Conservation (phyloP, 805 yeast species). For the Zygosaccharomyces kombuchaensis region DNA sequence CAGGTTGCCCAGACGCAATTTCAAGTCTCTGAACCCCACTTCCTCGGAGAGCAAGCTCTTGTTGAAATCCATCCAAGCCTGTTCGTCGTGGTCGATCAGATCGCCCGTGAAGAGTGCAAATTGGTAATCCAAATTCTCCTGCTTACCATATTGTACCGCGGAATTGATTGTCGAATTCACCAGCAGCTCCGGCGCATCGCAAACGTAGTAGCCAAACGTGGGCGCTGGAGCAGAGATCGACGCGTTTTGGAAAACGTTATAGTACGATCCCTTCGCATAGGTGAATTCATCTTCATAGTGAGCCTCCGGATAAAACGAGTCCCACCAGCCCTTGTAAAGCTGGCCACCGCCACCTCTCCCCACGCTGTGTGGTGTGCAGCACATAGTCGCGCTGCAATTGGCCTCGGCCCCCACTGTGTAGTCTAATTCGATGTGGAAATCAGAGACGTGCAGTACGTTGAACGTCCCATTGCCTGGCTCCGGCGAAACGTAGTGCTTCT, state of each 20-base stretch:
- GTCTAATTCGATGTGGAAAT: slow-evolving; percentile 58
- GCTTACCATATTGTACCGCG: slow-evolving; percentile 35
- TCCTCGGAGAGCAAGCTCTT: slow-evolving; percentile 53
- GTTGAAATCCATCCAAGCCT: slow-evolving; percentile 43
- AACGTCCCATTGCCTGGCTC: slow-evolving; percentile 44
- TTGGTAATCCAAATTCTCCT: slow-evolving; percentile 42
- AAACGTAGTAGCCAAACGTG: slow-evolving; percentile 55
- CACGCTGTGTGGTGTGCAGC: slow-evolving; percentile 53
- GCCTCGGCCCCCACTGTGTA: slow-evolving; percentile 53
- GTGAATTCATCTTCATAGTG: slow-evolving; percentile 28
- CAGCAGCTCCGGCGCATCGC: slow-evolving; percentile 63
- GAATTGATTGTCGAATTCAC: slow-evolving; percentile 54
- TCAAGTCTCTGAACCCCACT: slow-evolving; percentile 48
- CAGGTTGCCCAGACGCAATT: slow-evolving; percentile 43
- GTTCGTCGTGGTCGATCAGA: slow-evolving; percentile 62
- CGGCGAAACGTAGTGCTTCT: slow-evolving; percentile 42
- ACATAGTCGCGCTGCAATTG: slow-evolving; percentile 53
- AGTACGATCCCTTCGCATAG: slow-evolving; percentile 30
- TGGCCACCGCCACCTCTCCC: slow-evolving; percentile 35
- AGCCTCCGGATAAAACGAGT: slow-evolving; percentile 30
- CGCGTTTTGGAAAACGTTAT: slow-evolving; percentile 23
- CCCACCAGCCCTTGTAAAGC: slow-evolving; percentile 18
- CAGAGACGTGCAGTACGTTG: slow-evolving; percentile 62
- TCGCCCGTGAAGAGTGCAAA: slow-evolving; percentile 72
- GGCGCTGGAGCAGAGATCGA: slow-evolving; percentile 50